phyloP scores from a whole-genome alignment of 768 basidiomycete genomes.

The Suillus plorans region DNA sequence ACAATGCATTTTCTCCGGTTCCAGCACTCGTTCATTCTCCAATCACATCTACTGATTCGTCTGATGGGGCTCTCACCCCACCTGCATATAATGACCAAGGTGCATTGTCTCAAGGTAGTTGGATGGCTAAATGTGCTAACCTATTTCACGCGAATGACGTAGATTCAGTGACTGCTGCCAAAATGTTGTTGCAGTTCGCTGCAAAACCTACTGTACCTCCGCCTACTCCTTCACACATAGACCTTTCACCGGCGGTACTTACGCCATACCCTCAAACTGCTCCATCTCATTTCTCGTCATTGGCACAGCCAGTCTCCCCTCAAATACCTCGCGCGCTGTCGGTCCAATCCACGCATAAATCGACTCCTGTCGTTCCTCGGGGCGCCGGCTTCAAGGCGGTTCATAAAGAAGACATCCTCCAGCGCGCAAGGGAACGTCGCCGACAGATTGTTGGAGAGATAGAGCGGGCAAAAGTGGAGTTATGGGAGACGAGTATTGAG shows the following conservation, averaged over 20 bases:
- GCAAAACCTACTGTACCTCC: slow-evolving; percentile 12
- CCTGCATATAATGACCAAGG: background rate
- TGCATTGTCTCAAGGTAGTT: background rate
- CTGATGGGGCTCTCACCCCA: slow-evolving; percentile 1
- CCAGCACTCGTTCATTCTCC: slow-evolving; percentile 4
- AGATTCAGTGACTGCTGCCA: slow-evolving; percentile 22
- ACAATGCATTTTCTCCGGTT: background rate
- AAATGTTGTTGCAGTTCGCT: slow-evolving; percentile 12
- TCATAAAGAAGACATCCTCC: slow-evolving; percentile 46
- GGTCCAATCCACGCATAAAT: slow-evolving; percentile 7
- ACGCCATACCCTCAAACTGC: background rate
- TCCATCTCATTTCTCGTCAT: background rate
- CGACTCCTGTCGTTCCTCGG: background rate
- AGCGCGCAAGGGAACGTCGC: slow-evolving; percentile 53
- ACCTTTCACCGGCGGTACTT: background rate
- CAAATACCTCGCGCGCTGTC: slow-evolving; percentile 12
- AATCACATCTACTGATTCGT: slow-evolving; percentile 4
- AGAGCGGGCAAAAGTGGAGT: slow-evolving; percentile 57
- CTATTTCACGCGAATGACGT: background rate
- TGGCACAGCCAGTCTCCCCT: slow-evolving; percentile 7
- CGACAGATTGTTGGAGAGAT: slow-evolving; percentile 53
- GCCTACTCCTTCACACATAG: slow-evolving; percentile 11
- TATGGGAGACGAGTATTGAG: slow-evolving; percentile 76
- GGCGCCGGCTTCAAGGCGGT: slow-evolving; percentile 2
- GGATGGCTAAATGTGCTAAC: background rate